These are phyloP conservation scores for Dendrobium catenatum DNA, from an alignment of 106 monocot genomes.

Conservation along the genomic window DNA sequence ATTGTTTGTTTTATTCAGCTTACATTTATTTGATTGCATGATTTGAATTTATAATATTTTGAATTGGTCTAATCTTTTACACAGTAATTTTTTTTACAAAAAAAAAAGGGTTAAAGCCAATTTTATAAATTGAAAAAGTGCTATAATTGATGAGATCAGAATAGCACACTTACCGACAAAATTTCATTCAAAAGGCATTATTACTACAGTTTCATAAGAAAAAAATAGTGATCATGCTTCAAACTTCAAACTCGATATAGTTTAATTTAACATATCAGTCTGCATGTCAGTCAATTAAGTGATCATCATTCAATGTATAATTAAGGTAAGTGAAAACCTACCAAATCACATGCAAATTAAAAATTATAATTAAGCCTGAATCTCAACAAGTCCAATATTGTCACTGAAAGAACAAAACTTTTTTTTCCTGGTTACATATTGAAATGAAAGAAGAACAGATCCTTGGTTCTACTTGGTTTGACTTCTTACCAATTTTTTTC, in stretches of 20 bases:
- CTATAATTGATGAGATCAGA: background rate
- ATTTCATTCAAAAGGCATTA: background rate
- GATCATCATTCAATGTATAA: background rate
- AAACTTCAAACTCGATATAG: background rate
- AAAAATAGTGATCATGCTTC: background rate
- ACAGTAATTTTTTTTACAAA: no score
- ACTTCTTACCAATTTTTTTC: no score
- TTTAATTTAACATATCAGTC: background rate
- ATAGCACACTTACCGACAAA: background rate
- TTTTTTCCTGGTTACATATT: background rate
- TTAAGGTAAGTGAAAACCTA: background rate
- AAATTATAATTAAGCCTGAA: background rate
- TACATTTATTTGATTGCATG: no score
- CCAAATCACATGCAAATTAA: conserved; percentile 1
- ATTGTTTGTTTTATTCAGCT: no score
- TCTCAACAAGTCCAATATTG: background rate
- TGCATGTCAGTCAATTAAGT: background rate
- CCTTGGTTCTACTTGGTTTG: background rate
- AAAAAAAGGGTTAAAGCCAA: no score
- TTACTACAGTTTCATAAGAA: background rate
- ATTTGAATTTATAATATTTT: no score
- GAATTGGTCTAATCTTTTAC: no score
- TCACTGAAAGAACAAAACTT: background rate
- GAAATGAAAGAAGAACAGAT: background rate
- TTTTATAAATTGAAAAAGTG: background rate